phyloP scores from a whole-genome alignment of 805 yeast genomes.

The Huiozyma sinensis region DNA sequence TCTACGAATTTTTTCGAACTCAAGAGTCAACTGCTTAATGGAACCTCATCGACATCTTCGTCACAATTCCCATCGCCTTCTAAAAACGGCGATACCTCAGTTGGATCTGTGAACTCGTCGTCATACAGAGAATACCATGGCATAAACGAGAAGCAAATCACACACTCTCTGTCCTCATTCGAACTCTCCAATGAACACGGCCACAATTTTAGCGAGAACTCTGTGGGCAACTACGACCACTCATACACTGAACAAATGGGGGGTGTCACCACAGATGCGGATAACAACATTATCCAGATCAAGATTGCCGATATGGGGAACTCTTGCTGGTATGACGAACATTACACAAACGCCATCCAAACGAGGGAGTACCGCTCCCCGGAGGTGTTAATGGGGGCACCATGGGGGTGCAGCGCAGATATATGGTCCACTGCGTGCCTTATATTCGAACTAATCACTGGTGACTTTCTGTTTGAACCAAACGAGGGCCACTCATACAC shows the following conservation, averaged over 20 bases:
- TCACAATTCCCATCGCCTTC: constrained; percentile 3
- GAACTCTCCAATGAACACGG: constrained; percentile 16
- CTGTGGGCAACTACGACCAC: too few relatives aligned
- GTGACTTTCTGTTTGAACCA: constrained; percentile 92
- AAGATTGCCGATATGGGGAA: constrained; percentile 93
- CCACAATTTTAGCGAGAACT: too few relatives aligned
- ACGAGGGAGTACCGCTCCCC: constrained; percentile 91
- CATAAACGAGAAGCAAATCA: constrained; percentile 11
- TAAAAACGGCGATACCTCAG: background rate
- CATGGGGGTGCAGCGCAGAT: constrained; percentile 94
- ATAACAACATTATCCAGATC: constrained; percentile 51
- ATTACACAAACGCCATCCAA: constrained; percentile 81
- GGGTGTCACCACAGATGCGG: constrained; percentile 1
- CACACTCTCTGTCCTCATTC: constrained; percentile 33
- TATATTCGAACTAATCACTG: constrained; percentile 82
- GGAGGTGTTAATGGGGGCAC: constrained; percentile 66
- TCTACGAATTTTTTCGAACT: constrained; percentile 33
- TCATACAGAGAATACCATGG: background rate
- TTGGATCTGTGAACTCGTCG: constrained; percentile 1
- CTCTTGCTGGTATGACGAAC: constrained; percentile 73
- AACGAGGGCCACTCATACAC: constrained; percentile 57
- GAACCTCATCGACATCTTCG: constrained; percentile 6
- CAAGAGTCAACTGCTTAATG: constrained; percentile 21
- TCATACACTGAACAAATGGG: background rate
- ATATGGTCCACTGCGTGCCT: constrained; percentile 95